Evolutionary conservation across 1,284 basidiomycete genomes (phyloP).

Genomic region (Polyporus tsugae): DNA sequence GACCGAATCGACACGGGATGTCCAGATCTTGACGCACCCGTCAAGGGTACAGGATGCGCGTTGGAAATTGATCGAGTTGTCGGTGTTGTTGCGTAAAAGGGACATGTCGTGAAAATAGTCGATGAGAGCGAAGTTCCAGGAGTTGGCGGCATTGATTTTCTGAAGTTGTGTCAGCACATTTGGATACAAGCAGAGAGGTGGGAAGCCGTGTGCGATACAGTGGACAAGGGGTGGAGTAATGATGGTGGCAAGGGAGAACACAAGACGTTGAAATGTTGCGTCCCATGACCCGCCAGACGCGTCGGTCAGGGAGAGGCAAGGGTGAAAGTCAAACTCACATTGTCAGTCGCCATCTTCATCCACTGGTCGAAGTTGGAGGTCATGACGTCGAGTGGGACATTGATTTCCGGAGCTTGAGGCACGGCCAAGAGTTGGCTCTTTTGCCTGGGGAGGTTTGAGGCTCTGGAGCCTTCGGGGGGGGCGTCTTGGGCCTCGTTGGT

Average conservation of each 20-base stretch:
- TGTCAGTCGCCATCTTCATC: slow-evolving; percentile 99
- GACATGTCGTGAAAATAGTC: slow-evolving; percentile 99
- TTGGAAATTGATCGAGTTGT: slow-evolving; percentile 98
- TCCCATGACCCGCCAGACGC: neutral
- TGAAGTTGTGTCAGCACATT: slow-evolving; percentile 44
- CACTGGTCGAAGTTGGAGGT: slow-evolving; percentile 96
- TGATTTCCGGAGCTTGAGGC: slow-evolving; percentile 62
- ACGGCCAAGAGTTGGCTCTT: slow-evolving; percentile 72
- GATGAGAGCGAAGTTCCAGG: slow-evolving; percentile 98
- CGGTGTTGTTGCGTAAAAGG: slow-evolving; percentile 88
- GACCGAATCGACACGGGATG: slow-evolving; percentile 95
- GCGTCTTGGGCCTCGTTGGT: slow-evolving; percentile 34
- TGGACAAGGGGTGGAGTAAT: neutral
- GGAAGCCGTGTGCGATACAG: neutral
- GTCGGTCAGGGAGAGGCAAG: neutral
- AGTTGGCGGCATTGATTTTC: slow-evolving; percentile 99
- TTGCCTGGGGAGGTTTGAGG: slow-evolving; percentile 53
- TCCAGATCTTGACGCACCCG: slow-evolving; percentile 99
- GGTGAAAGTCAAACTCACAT: slow-evolving; percentile 74
- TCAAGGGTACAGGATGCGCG: slow-evolving; percentile 98
- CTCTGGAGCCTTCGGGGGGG: slow-evolving; percentile 49
- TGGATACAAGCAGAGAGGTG: neutral
- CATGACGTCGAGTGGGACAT: slow-evolving; percentile 81
- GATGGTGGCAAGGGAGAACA: neutral
- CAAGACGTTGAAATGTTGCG: neutral